phyloP scores from a whole-genome alignment of 2,329 filamentous ascomycete species.

The Escovopsis sp. region DNA sequence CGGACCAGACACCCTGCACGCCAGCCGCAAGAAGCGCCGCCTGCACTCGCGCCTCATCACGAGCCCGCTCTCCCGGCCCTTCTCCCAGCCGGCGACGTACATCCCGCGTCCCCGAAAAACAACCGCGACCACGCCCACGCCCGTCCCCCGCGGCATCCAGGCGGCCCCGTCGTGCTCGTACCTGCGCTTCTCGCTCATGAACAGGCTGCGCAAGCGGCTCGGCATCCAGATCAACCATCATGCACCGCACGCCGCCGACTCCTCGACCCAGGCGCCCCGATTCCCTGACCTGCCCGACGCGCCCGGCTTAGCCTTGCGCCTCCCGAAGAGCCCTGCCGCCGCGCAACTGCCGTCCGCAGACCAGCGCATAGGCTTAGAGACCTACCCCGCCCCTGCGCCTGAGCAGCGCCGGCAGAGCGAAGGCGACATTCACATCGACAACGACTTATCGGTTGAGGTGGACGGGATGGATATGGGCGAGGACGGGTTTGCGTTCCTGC shows the following conservation, averaged over 20 bases:
- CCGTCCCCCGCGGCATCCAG: conserved; percentile 28
- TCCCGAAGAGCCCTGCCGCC: conserved; percentile 11
- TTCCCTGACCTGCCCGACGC: conserved; percentile 1
- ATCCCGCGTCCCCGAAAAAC: conserved; percentile 42
- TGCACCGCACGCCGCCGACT: conserved; percentile 8
- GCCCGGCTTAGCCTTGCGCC: no score
- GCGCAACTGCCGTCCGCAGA: conserved; percentile 16
- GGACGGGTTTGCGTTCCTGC: conserved; percentile 35
- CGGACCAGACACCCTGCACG: conserved; percentile 33
- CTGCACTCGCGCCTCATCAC: conserved; percentile 50
- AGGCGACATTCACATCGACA: conserved; percentile 10
- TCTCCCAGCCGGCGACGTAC: conserved; percentile 54
- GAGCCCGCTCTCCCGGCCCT: conserved; percentile 54
- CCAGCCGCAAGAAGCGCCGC: conserved; percentile 52
- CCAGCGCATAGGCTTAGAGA: conserved; percentile 15
- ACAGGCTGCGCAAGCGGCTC: conserved; percentile 38
- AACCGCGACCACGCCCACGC: conserved; percentile 28
- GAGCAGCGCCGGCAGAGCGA: conserved; percentile 22
- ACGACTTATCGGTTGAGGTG: conserved; percentile 13
- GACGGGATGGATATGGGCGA: conserved; percentile 15
- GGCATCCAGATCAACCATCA: conserved; percentile 2
- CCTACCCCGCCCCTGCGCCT: conserved; percentile 13
- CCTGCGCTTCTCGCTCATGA: conserved; percentile 51
- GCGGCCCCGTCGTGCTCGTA: conserved; percentile 27
- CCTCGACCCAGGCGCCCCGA: conserved; percentile 10